phyloP scores from a whole-genome alignment of 2,329 filamentous ascomycete species.

The Alternaria infectoria region DNA sequence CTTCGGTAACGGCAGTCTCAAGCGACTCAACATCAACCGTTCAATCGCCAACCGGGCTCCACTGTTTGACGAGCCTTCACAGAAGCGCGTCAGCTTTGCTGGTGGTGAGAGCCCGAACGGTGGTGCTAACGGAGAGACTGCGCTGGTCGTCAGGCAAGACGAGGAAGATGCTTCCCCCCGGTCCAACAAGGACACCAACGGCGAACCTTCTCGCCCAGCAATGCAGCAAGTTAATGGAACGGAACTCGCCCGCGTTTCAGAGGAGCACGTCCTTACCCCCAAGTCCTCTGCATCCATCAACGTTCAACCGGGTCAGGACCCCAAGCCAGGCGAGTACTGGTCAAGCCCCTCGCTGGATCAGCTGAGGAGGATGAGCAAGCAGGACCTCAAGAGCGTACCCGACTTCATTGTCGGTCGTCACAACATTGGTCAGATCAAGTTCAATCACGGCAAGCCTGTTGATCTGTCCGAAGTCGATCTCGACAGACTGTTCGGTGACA shows the following conservation, averaged over 20 bases:
- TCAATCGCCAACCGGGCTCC: constrained; percentile 69
- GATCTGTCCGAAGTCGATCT: constrained; percentile 81
- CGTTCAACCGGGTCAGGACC: constrained; percentile 49
- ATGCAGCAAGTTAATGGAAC: constrained; percentile 76
- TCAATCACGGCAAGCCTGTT: constrained; percentile 64
- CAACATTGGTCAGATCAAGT: constrained; percentile 80
- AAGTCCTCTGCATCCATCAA: constrained; percentile 40
- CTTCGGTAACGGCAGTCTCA: constrained; percentile 65
- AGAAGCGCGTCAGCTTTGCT: constrained; percentile 90
- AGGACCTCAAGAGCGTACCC: constrained; percentile 75
- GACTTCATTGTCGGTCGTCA: constrained; percentile 83
- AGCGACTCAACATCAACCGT: constrained; percentile 91
- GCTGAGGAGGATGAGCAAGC: constrained; percentile 77
- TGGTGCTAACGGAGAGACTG: constrained; percentile 51
- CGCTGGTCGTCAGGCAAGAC: constrained; percentile 59
- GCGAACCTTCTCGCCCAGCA: constrained; percentile 59
- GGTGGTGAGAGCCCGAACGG: constrained; percentile 56
- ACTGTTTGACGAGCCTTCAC: constrained; percentile 61
- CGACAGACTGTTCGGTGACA: constrained; percentile 77
- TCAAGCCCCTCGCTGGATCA: constrained; percentile 78
- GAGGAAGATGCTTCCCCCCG: constrained; percentile 59
- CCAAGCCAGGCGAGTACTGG: constrained; percentile 80
- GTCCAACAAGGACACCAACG: constrained; percentile 53
- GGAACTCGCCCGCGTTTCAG: constrained; percentile 79
- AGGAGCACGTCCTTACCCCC: constrained; percentile 63